Evolutionary conservation across 345 rosid species (phyloP).

Genomic region (Gossypium stocksii): DNA sequence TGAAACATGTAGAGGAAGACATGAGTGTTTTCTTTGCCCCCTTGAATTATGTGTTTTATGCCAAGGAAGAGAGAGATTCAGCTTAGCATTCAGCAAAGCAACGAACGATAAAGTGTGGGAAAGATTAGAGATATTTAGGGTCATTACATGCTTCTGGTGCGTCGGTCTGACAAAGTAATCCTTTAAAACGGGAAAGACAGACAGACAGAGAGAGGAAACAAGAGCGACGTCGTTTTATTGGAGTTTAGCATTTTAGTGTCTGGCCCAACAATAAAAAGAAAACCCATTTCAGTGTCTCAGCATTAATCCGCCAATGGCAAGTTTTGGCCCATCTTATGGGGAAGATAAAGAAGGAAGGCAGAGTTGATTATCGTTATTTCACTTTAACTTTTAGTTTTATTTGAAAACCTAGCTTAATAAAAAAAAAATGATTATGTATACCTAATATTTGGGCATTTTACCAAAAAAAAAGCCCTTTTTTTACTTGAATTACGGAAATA

Average conservation of each 20-base stretch:
- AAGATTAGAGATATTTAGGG: background rate
- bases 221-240: background rate
- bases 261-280: background rate
- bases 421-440: no score
- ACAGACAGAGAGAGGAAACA: background rate
- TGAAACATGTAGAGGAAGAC: constrained; percentile 55
- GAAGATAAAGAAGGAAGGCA: no score
- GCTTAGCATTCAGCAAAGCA: background rate
- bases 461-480: no score
- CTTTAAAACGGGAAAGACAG: background rate
- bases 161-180: background rate
- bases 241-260: background rate
- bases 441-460: no score
- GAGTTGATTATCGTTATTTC: no score
- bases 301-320: no score
- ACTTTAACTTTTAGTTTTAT: no score
- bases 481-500: no score
- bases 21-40: constrained; percentile 12
- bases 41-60: background rate
- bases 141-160: background rate
- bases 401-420: no score
- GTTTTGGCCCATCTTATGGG: no score
- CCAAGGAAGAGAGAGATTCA: background rate
- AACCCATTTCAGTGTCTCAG: background rate
- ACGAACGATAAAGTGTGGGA: background rate